Percentiles rank a stretch among this genome's conserved stretches.
These are phyloP conservation scores for Solioccasus polychromus DNA, from an alignment of 768 basidiomycete genomes.

Conservation along the genomic window DNA sequence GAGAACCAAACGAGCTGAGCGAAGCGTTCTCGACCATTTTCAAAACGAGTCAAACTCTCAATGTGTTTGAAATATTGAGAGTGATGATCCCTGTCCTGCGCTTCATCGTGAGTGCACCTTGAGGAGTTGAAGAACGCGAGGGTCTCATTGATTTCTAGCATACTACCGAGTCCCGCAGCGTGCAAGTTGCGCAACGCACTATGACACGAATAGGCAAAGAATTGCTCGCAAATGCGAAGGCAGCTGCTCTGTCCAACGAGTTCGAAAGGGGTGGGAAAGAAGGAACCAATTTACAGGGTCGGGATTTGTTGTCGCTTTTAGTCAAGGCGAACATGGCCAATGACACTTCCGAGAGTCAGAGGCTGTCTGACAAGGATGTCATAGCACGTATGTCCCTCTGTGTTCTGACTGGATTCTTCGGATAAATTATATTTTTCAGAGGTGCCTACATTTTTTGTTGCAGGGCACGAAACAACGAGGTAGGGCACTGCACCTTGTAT, in stretches of 20 bases:
- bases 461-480: slow-evolving; percentile 17
- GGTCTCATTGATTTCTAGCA: not conserved
- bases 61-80: slow-evolving; percentile 32
- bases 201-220: not conserved
- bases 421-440: not conserved
- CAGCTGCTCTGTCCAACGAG: not conserved
- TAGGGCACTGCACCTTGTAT: slow-evolving; percentile 4
- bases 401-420: not conserved
- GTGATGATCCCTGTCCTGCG: slow-evolving; percentile 36
- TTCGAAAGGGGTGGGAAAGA: not conserved
- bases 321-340: not conserved
- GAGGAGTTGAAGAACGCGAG: no score
- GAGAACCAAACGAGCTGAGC: slow-evolving; percentile 29
- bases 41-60: slow-evolving; percentile 1
- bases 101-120: slow-evolving; percentile 33
- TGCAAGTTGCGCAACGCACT: not conserved
- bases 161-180: not conserved
- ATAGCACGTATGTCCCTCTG: not conserved
- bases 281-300: not conserved
- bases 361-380: not conserved
- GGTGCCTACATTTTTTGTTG: not conserved
- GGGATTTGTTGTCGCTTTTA: not conserved
- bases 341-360: not conserved
- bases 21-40: slow-evolving; percentile 35
- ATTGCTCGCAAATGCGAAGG: not conserved